Conservation (phyloP, 2,329 filamentous ascomycete genomes). For the Paramyrothecium sp. region DNA sequence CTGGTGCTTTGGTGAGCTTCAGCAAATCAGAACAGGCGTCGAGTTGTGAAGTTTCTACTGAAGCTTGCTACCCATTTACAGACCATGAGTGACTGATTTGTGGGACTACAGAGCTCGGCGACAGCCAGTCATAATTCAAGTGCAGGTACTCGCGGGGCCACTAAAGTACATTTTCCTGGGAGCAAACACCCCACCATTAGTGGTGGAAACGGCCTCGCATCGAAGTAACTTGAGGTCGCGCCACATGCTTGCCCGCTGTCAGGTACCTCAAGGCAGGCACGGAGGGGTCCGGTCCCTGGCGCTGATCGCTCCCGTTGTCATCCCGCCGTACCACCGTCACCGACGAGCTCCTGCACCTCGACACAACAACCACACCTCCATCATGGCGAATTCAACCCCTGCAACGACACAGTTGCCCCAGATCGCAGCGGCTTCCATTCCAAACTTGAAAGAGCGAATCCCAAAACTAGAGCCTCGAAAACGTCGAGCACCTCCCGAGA, state of each 20-base stretch:
- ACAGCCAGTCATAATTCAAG: too few relatives aligned
- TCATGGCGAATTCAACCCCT: conserved; percentile 22
- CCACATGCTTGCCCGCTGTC: too few relatives aligned
- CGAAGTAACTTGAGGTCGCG: too few relatives aligned
- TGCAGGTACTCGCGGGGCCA: too few relatives aligned
- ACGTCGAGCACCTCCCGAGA: conserved; percentile 49
- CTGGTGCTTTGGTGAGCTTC: conserved; percentile 11
- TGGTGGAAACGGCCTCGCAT: too few relatives aligned
- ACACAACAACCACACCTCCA: neutral
- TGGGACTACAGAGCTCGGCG: too few relatives aligned
- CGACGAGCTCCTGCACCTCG: neutral
- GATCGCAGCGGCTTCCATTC: conserved; percentile 18
- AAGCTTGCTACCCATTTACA: conserved; percentile 6
- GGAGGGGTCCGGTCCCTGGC: neutral
- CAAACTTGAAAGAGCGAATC: conserved; percentile 50
- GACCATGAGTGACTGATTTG: too few relatives aligned
- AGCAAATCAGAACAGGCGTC: too few relatives aligned
- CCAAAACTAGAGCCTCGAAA: conserved; percentile 68
- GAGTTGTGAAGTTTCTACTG: conserved; percentile 7
- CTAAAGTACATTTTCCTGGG: too few relatives aligned
- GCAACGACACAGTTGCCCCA: conserved; percentile 8
- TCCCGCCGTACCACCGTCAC: neutral
- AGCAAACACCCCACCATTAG: too few relatives aligned
- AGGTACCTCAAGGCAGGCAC: too few relatives aligned
- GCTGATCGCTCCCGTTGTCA: neutral